Percentiles rank a stretch among this genome's conserved stretches.
These are phyloP conservation scores for Apiotrichum sp. DNA, from an alignment of 1,284 basidiomycete species.

Conservation along the genomic window DNA sequence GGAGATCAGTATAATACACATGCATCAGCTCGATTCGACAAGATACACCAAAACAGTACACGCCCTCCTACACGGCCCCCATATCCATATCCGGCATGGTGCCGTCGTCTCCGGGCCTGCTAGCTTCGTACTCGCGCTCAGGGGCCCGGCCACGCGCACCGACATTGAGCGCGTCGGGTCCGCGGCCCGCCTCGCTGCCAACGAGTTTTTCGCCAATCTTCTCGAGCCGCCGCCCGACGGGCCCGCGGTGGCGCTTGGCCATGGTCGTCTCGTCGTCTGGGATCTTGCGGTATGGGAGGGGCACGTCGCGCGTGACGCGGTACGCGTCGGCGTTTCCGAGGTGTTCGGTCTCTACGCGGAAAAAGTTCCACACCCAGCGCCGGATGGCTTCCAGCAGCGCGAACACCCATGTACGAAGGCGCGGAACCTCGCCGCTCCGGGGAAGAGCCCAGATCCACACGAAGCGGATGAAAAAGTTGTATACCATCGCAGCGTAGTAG, in stretches of 20 bases:
- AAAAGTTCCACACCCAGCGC: constrained; percentile 87
- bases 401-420: constrained; percentile 62
- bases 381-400: constrained; percentile 71
- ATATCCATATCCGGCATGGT: too few relatives aligned
- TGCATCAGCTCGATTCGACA: too few relatives aligned
- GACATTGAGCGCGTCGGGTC: constrained; percentile 31
- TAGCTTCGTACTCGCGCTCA: constrained; percentile 40
- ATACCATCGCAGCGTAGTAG: constrained; percentile 52
- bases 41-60: too few relatives aligned
- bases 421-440: constrained; percentile 50
- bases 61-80: too few relatives aligned
- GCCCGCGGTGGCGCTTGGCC: neutral
- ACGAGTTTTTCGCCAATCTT: neutral
- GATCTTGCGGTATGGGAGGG: constrained; percentile 29
- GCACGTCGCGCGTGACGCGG: constrained; percentile 31
- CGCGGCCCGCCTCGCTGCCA: constrained; percentile 20
- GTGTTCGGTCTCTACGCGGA: constrained; percentile 41
- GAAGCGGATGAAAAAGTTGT: constrained; percentile 71
- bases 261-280: neutral
- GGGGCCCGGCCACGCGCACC: constrained; percentile 29
- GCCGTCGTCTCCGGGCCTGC: constrained; percentile 29
- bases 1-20: too few relatives aligned
- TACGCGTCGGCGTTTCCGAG: constrained; percentile 37
- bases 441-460: constrained; percentile 76
- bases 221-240: neutral